Evolutionary conservation across 148 eudicot genomes (phyloP).

Genomic region (Nepenthes gracilis): DNA sequence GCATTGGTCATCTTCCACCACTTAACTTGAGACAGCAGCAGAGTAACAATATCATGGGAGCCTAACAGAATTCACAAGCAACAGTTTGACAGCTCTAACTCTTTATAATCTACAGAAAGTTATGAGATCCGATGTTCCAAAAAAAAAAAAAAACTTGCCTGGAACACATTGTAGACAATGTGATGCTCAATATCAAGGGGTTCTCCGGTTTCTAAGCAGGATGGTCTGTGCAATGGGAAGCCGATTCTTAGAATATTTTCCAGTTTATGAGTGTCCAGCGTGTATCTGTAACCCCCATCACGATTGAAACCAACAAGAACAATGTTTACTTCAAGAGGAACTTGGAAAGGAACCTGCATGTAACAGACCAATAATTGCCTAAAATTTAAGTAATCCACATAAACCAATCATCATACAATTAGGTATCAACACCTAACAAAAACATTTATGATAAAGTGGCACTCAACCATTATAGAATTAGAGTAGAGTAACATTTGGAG

Average conservation of each 20-base stretch:
- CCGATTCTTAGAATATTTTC: constrained; percentile 73
- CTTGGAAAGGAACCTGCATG: constrained; percentile 94
- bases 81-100: too few relatives aligned
- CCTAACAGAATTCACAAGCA: too few relatives aligned
- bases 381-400: neutral
- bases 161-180: constrained; percentile 74
- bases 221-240: constrained; percentile 82
- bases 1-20: too few relatives aligned
- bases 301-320: constrained; percentile 86
- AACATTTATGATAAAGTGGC: too few relatives aligned
- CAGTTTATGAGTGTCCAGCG: constrained; percentile 63
- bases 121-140: neutral
- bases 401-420: neutral
- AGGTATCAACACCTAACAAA: neutral
- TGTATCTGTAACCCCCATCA: constrained; percentile 89
- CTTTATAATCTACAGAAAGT: too few relatives aligned
- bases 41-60: too few relatives aligned
- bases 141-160: constrained; percentile 35
- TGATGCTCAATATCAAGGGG: constrained; percentile 97
- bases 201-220: constrained; percentile 93
- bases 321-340: constrained; percentile 93
- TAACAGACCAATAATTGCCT: neutral
- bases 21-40: too few relatives aligned
- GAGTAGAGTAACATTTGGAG: too few relatives aligned
- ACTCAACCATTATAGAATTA: too few relatives aligned